Evolutionary conservation across 1,139 yeast species (phyloP), one percentile per base, ranked within the genome.

Genomic region (Zygoascus sp.): DNA sequence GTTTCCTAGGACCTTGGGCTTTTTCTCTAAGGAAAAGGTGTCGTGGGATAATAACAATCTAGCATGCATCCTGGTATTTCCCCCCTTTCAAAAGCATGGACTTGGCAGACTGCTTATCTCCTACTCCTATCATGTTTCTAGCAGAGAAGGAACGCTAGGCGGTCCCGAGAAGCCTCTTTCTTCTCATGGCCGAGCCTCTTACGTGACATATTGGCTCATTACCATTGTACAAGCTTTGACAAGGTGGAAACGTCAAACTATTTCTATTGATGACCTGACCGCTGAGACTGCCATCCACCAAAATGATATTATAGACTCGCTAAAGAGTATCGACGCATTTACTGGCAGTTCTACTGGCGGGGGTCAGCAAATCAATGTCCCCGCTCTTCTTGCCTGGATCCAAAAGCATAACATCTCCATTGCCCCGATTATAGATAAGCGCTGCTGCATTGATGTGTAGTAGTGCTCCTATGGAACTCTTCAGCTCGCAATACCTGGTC

Each of bases 131-230:
- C 80, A 76, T 22, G 64, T 72, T 25, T 89, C 96, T 49, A 16
- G 34, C 27, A 25, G 21, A n/a, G 38, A 35, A n/a, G 22, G 28
- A n/a, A 22, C 35, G 17, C 28, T 38, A n/a, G 44, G 45, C 3
- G 95, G 97, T 0, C 98, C 98, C 0, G 98, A 92, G 62, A 77
- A 81, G 54, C 98, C 98, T 0, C 69, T 92, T 16, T 85, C 96
- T 5, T 83, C 83, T 0, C 85, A 79, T 63, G 98, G 98, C 0
- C 74, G 75, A 45, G 69, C 79, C 4, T 78, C 90, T 4, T 92
- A 89, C 59, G 58, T 84, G 28, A 69, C 76, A n/a, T 90, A 76
- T 64, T 92, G 98, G 98, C 73, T 86, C 11, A 72, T 73, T 41
- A 61, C 69, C 2, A 55, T 83, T 1, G 70, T 75, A 0, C 60